Base-by-base conservation (phyloP, 2,329 filamentous ascomycete genomes). In the Colletotrichum salicis region DNA sequence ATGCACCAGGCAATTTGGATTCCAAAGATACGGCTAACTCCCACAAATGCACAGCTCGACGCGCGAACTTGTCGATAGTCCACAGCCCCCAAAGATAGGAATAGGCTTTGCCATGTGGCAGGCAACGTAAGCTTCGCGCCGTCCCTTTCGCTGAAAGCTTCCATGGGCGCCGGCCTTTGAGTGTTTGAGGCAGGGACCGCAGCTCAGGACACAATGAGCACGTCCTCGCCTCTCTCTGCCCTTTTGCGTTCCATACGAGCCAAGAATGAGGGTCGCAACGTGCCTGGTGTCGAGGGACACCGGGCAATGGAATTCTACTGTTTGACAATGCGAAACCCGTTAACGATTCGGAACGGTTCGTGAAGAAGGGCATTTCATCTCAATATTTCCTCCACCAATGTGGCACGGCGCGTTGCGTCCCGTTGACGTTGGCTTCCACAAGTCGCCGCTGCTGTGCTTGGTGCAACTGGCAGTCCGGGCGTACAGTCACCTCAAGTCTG, bases 341-440 rank as follows among this genome's bases (percentile, higher is more conserved):
- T 55, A 51, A 31, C 12, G 51, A n/a, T 29, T 27, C n/a, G 8
- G 33, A 55, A 24, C 22, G 24, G 48, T 31, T 19, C 6, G 35
- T 41, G 51, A 64, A 41, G 61, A 55, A 64, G 33, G 4, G 8
- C n/a, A 29, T 55, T 6, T 33, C 22, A n/a, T n/a, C 22, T 63
- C 48, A 55, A 24, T 54, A 41, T 54, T 27, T 54, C 48, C 31
- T 41, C 31, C n/a, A 24, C 24, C 45, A 54, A 29, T 54, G 64
- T 65, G 58, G 13, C 57, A 61, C 48, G 48, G 24, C 58, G 41
- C 41, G 35, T 22, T 41, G 13, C 33, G 45, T 67, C 31, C 33
- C 65, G 67, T 67, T 13, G 33, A 59, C 64, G 54, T n/a, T 60
- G 41, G 65, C 69, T 71, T 37, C 41, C 65, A 71, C 65, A 69